Percentiles rank a stretch among this genome's conserved stretches.
These are phyloP conservation scores for Lodderomyces theae DNA, from an alignment of 1,139 yeast species.

Conservation along the genomic window DNA sequence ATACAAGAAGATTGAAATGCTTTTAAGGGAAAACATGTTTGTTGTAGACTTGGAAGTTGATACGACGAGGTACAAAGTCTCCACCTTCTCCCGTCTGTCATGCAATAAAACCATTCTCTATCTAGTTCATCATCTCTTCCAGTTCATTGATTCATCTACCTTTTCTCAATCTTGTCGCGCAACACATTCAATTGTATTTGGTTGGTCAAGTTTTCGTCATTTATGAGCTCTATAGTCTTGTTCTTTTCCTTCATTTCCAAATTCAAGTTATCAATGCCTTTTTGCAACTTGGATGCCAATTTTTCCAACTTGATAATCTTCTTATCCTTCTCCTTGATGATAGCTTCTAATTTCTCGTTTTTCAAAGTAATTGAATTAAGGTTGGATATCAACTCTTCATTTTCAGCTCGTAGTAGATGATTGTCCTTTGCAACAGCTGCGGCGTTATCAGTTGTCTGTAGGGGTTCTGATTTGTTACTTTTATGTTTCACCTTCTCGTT, in stretches of 20 bases:
- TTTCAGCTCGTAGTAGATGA: constrained; percentile 15
- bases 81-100: too few species aligned
- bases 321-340: constrained; percentile 14
- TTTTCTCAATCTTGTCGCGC: constrained; percentile 32
- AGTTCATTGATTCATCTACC: too few species aligned
- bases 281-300: constrained; percentile 23
- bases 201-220: constrained; percentile 68
- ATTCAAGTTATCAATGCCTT: constrained; percentile 32
- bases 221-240: constrained; percentile 56
- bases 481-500: neutral
- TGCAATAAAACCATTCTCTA: too few species aligned
- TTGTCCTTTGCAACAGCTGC: constrained; percentile 8
- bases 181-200: constrained; percentile 71
- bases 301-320: constrained; percentile 21
- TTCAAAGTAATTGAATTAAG: constrained; percentile 26
- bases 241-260: constrained; percentile 53
- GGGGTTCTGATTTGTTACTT: neutral
- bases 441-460: constrained; percentile 6
- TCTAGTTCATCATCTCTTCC: too few species aligned
- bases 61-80: neutral
- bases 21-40: too few species aligned
- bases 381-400: constrained; percentile 19
- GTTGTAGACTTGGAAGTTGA: neutral
- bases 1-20: too few species aligned
- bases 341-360: constrained; percentile 22